Conservation (phyloP, 1,284 basidiomycete species). For the Erythrobasidium hasegawianum region DNA sequence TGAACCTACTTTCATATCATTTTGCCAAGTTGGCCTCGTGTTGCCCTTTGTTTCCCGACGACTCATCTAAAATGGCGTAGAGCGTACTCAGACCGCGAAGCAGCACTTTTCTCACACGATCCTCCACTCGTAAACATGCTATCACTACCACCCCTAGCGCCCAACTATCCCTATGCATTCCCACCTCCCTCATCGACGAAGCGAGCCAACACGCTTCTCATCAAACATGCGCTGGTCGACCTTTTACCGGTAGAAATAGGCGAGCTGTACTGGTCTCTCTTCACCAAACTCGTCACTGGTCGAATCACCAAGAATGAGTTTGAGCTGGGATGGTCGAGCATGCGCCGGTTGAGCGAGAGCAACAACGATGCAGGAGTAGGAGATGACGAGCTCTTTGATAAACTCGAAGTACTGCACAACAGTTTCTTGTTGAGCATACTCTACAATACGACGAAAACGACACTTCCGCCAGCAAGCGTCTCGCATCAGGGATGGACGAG, state of each 20-base stretch:
- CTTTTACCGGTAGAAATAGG: slow-evolving; percentile 38
- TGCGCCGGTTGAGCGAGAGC: slow-evolving; percentile 40
- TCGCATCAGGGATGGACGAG: slow-evolving; percentile 43
- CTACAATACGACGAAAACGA: slow-evolving; percentile 48
- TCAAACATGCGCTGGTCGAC: slow-evolving; percentile 44
- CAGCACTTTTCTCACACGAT: no score
- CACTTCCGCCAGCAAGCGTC: slow-evolving; percentile 40
- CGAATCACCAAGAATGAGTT: slow-evolving; percentile 50
- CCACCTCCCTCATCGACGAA: slow-evolving; percentile 37
- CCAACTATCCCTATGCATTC: slow-evolving; percentile 26
- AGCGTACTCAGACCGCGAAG: no score
- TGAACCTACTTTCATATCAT: no score
- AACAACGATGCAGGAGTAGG: slow-evolving; percentile 9
- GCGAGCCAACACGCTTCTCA: slow-evolving; percentile 43
- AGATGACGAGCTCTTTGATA: slow-evolving; percentile 17
- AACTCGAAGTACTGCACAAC: slow-evolving; percentile 48
- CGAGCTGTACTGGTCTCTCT: slow-evolving; percentile 48
- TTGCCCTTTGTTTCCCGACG: neutral
- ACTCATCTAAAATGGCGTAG: neutral
- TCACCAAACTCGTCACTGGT: slow-evolving; percentile 49
- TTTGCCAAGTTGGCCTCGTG: neutral
- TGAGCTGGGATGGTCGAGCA: slow-evolving; percentile 45
- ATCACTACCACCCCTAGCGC: slow-evolving; percentile 9
- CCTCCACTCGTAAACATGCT: no score
- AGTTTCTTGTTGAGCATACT: slow-evolving; percentile 51